A percentile compares a stretch with the other conserved stretches of the same genome.
phyloP scores from a whole-genome alignment of 768 basidiomycete species.

The Lentinus brumalis region DNA sequence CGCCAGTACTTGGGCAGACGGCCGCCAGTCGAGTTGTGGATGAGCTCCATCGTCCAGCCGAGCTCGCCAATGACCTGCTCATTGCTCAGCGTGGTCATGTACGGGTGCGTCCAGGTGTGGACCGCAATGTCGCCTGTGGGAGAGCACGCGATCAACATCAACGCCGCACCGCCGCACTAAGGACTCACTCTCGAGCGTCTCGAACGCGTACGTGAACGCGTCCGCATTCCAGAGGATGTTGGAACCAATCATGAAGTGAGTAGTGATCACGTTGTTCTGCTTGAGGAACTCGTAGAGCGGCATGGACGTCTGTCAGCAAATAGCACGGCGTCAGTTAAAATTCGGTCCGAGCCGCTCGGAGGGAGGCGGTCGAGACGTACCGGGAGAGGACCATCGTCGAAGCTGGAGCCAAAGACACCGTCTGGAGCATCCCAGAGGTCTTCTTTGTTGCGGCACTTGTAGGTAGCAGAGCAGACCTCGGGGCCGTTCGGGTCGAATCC shows the following conservation, averaged over 20 bases:
- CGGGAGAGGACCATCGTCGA: conserved; percentile 79
- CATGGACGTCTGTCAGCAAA: conserved; percentile 31
- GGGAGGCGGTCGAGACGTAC: conserved; percentile 28
- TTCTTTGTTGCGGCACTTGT: conserved; percentile 56
- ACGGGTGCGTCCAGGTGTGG: conserved; percentile 49
- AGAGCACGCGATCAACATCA: not conserved
- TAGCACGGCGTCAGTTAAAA: conserved; percentile 38
- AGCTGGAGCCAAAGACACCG: conserved; percentile 64
- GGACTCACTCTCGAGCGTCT: conserved; percentile 22
- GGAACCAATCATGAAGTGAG: conserved; percentile 88
- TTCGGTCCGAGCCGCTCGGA: not conserved
- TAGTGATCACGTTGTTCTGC: conserved; percentile 66
- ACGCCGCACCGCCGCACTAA: not conserved
- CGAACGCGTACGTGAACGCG: conserved; percentile 56
- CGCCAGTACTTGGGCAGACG: conserved; percentile 78
- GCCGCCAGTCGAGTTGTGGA: conserved; percentile 63
- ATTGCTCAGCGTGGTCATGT: conserved; percentile 53
- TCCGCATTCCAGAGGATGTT: conserved; percentile 66
- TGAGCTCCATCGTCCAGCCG: conserved; percentile 58
- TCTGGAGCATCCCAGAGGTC: conserved; percentile 77
- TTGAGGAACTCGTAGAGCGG: conserved; percentile 66
- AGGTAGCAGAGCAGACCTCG: conserved; percentile 75
- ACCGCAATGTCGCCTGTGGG: conserved; percentile 42
- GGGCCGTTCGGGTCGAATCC: conserved; percentile 45
- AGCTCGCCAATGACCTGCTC: conserved; percentile 46